Base-by-base conservation (phyloP, 352 stramenopile genomes). In the Phytophthora tubulina region DNA sequence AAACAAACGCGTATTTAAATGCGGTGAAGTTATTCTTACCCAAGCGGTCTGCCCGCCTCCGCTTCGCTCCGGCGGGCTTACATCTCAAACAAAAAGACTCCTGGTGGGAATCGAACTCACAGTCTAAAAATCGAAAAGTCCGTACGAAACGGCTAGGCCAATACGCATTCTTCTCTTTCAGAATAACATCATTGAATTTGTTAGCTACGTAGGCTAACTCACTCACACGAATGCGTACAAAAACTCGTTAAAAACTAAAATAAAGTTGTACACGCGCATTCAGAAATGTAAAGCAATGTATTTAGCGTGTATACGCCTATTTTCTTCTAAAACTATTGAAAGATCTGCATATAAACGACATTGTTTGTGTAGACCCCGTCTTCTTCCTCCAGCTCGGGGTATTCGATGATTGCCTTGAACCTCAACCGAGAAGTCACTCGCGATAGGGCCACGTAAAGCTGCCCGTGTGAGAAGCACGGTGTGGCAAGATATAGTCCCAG, bases 391-490 rank as follows among this genome's bases (percentile, higher is more conserved):
- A 62, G 17, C 7, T 73, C 53, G 2, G 41, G 55, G 33, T 58
- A 58, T 31, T 67, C 65, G 21, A 72, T 65, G 10, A 72, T 5
- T 6, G 51, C 68, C 32, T 77, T 75, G 45, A 76, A 39, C 11
- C 52, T 72, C 3, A 46, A 54, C 48, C 46, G 46, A n/a, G 66
- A 39, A 6, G 46, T 53, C 3, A 53, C 46, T 38, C 21, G 10
- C 35, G 42, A 68, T 5, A 59, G 30, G n/a, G 39, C 39, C 0
- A 49, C 60, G 6, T 61, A 60, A 10, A 68, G 10, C 32, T 84
- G 74, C 0, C 73, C 63, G 27, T 78, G 67, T 0, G 63, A 73
- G 33, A 85, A 78, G 54, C 55, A 73, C 4, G 51, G 61, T 10
- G 58, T 63, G 2, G 67, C 58, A 1, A 79, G 39, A 54, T 72